Evolutionary conservation across 495 filamentous ascomycete species (phyloP), one percentile per base, ranked within the genome.

Genomic region (Arthonia radiata): DNA sequence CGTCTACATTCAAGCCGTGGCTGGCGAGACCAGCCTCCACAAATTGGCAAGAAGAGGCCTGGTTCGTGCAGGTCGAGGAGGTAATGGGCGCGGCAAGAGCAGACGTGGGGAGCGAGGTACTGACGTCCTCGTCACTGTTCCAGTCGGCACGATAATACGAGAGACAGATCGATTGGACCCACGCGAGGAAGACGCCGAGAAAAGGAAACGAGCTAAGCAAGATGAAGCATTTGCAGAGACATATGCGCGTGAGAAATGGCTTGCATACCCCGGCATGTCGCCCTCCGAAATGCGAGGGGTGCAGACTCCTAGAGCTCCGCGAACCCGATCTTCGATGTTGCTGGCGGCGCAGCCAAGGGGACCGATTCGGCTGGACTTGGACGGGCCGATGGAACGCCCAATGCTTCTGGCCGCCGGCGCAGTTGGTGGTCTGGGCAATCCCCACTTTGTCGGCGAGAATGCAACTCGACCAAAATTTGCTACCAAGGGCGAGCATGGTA

Each of bases 1-100:
- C 38, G 53, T 97, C 33, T 94, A 86, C 51, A 86, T 97, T 29
- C 89, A 93, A 46, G 82, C 86, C 3, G 67, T 91, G 5, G 69
- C 70, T 23, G 79, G 79, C 31, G 69, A 93, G 43, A 92, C 77
- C 1, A 86, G 76, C 32, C 50, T 97, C 28, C 81, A 94, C 47
- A 97, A 93, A 47, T 60, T 97, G 9, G 73, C 75, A 6, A 63
- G 83, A 11, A 56, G 71, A 31, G 67, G 76, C 2, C 50, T 72
- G 14, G 47, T 93, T 17, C 71, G 71, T 39, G 86, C 86, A 1
- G 67, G 69, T 4, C 53, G 70, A 30, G 86, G 86, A 4, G 74
- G 61, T 40, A 79, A 77, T 40, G 86, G 86, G 4, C 71, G 78
- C 47, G 86, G 86, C 2, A 82, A 79, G 40, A 62, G 61, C 27